phyloP scores from a whole-genome alignment of 129 eudicot species.

The Gnaphalium uliginosum region DNA sequence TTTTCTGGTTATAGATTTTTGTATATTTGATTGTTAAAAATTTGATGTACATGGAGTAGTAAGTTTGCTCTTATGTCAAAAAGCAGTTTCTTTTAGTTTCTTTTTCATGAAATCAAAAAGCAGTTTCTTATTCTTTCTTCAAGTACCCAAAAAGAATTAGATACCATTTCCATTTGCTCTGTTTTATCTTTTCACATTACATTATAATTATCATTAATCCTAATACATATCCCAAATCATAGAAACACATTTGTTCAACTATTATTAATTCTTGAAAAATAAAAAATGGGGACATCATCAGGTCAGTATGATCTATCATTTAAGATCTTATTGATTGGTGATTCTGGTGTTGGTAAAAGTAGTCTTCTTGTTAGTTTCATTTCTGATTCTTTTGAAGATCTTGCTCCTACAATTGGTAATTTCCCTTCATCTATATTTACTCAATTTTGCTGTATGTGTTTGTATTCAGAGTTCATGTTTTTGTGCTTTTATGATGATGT shows the following conservation, averaged over 20 bases:
- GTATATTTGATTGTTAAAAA: too few relatives aligned
- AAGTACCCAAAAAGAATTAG: constrained; percentile 25
- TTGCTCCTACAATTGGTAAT: constrained; percentile 83
- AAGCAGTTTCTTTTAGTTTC: too few relatives aligned
- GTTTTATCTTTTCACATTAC: constrained; percentile 15
- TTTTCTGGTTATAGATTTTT: too few relatives aligned
- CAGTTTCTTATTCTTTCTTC: constrained; percentile 36
- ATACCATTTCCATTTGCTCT: constrained; percentile 26
- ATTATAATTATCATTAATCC: neutral
- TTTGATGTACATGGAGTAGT: constrained; percentile 14
- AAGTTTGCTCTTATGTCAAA: too few relatives aligned
- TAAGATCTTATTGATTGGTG: constrained; percentile 93
- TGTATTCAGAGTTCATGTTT: neutral
- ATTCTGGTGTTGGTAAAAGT: constrained; percentile 96
- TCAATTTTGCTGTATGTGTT: neutral
- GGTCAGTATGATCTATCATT: constrained; percentile 87
- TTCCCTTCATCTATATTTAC: neutral
- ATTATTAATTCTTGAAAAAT: constrained; percentile 17
- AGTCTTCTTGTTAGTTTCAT: constrained; percentile 86
- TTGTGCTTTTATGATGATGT: neutral
- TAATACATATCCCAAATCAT: constrained; percentile 8
- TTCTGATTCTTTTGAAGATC: constrained; percentile 62
- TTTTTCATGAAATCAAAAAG: constrained; percentile 8
- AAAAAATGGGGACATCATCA: constrained; percentile 52
- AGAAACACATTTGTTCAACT: constrained; percentile 8